A percentile compares a stretch with the other conserved stretches of the same genome.
These are phyloP conservation scores for Clitopilus hobsonii DNA, from an alignment of 768 basidiomycete species.

Conservation along the genomic window DNA sequence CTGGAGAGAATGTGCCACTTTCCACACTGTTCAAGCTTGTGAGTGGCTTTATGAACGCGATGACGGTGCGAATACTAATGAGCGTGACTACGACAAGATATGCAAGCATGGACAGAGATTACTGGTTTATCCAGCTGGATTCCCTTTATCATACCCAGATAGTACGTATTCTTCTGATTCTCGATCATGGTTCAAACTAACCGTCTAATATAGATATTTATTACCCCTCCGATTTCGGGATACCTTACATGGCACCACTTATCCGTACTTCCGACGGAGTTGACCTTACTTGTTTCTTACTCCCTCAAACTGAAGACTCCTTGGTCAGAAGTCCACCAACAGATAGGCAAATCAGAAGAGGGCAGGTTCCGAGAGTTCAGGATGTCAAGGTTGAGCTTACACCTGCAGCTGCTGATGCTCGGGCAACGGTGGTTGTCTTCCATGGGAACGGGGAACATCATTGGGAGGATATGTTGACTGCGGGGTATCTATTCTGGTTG, in stretches of 20 bases:
- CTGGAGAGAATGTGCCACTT: not conserved
- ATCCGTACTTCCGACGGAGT: constrained; percentile 12
- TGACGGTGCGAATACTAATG: not conserved
- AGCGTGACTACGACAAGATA: too few relatives aligned
- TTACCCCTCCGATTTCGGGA: constrained; percentile 5
- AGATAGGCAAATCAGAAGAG: not conserved
- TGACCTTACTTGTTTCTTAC: constrained; percentile 10
- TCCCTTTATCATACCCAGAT: not conserved
- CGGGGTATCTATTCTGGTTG: constrained; percentile 59
- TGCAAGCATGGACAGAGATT: constrained; percentile 11
- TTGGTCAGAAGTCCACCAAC: constrained; percentile 1
- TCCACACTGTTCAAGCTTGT: not conserved
- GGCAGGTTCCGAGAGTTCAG: not conserved
- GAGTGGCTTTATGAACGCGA: not conserved
- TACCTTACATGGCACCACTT: constrained; percentile 8
- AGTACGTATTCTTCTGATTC: not conserved
- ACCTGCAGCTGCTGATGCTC: constrained; percentile 14
- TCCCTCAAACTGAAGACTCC: constrained; percentile 10
- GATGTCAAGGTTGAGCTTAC: constrained; percentile 12
- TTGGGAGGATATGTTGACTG: constrained; percentile 71
- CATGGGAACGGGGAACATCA: constrained; percentile 79
- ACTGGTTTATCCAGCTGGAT: constrained; percentile 13
- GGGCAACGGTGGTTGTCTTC: constrained; percentile 83
- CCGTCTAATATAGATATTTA: not conserved
- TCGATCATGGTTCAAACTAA: not conserved